Base-by-base conservation (phyloP, 805 yeast genomes). In the Ogataea paradorogensis region DNA sequence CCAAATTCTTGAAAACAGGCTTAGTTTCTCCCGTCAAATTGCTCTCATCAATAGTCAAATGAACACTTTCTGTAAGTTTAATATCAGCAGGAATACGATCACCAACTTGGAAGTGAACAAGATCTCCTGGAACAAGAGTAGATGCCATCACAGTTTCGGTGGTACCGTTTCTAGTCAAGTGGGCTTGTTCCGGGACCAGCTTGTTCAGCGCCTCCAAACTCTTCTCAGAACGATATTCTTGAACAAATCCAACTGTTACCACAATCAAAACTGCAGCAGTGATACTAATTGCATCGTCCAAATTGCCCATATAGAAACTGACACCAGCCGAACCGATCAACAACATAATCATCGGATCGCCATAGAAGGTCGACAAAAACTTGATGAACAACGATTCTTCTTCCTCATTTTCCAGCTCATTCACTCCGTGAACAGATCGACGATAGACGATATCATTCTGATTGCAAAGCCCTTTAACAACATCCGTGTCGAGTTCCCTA, bases 21-120 rank as follows among this genome's bases (percentile, higher is more conserved):
- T 81, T 76, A 38, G 87, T 87, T 65, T 93, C 99, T 45, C 99
- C 99, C 1, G 99, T 93, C 49, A 93, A 74, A 57, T 88, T 88
- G 65, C 95, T 82, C 66, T 93, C 99, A 66, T 93, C 99, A 41
- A 93, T 80, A 15, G 84, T 69, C 47, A 93, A 71, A 56, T 87
- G 95, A 16, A 80, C 84, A 8, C 95, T 78, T 44, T 82, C 82
- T 4, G 80, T 73, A 40, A 93, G 70, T 56, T 99, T 76, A 21
- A 93, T 66, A 63, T 93, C 99, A 0, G 99, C 99, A 1, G 99
- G 99, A 40, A 93, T 83, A 51, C 96, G 74, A 64, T 93, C 99
- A 51, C 99, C 99, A 38, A 89, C 90, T 30, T 81, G 64, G 53
- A 93, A 86, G 51, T 82, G 84, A 27, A 93, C 95, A 55, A 93